Conservation (phyloP, 1,284 basidiomycete species). For the Cryptococcus hybrid region DNA sequence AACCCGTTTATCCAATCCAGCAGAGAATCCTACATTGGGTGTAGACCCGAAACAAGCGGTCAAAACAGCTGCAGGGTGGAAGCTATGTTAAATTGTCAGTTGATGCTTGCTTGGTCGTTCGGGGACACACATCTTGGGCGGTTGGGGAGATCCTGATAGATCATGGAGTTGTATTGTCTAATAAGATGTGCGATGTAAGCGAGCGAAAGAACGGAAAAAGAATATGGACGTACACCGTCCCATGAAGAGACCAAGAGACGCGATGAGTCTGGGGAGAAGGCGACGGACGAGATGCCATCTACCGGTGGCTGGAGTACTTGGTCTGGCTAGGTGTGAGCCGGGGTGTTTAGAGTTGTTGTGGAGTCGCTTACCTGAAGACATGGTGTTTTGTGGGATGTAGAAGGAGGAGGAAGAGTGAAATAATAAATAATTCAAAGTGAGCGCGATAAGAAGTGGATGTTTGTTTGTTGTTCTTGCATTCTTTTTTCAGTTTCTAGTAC, state of each 20-base stretch:
- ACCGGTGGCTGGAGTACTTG: conserved; percentile 61
- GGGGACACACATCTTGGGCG: conserved; percentile 29
- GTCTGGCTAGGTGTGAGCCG: conserved; percentile 27
- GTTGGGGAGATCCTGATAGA: conserved; percentile 31
- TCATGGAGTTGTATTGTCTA: conserved; percentile 49
- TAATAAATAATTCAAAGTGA: background rate
- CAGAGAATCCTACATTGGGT: conserved; percentile 46
- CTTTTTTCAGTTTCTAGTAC: background rate
- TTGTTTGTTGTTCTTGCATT: background rate
- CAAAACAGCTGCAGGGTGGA: conserved; percentile 47
- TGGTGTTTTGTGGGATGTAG: conserved; percentile 5
- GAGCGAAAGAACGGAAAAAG: no score
- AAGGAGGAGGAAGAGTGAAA: conserved; percentile 1
- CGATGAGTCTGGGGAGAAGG: conserved; percentile 77
- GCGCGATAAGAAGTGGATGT: background rate
- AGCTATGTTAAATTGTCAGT: conserved; percentile 17
- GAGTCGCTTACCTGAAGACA: conserved; percentile 31
- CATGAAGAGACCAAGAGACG: conserved; percentile 78
- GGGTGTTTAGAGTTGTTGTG: background rate
- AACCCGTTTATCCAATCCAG: conserved; percentile 52
- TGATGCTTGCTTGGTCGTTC: conserved; percentile 4
- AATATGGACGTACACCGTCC: conserved; percentile 68
- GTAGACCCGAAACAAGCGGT: conserved; percentile 49
- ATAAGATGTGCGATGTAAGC: no score
- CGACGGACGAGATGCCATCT: conserved; percentile 76